phyloP scores from a whole-genome alignment of 2,329 filamentous ascomycete species.

The Neonectria hederae region DNA sequence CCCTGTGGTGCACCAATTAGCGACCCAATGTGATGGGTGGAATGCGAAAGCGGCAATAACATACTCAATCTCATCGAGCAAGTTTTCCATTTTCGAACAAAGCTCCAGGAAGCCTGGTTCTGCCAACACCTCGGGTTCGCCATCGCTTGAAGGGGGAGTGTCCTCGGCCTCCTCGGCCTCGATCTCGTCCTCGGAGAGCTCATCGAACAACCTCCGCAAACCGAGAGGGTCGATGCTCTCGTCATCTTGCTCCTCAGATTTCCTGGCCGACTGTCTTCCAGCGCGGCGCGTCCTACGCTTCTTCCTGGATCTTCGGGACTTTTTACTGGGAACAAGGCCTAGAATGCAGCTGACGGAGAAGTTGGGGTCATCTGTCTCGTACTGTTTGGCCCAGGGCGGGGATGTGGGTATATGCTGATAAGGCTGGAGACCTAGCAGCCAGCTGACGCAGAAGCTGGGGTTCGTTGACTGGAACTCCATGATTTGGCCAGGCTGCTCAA shows the following conservation, averaged over 20 bases:
- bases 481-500: conserved; percentile 36
- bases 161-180: conserved; percentile 22
- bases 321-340: conserved; percentile 39
- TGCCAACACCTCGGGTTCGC: conserved; percentile 35
- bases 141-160: conserved; percentile 14
- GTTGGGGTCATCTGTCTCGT: conserved; percentile 40
- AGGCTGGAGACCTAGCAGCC: conserved; percentile 42
- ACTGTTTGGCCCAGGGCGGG: conserved; percentile 40
- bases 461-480: conserved; percentile 42
- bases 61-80: conserved; percentile 46
- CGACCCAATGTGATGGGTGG: background rate
- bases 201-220: conserved; percentile 38
- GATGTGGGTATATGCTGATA: conserved; percentile 33
- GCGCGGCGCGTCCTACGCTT: conserved; percentile 32
- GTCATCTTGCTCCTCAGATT: conserved; percentile 12
- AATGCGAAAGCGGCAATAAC: conserved; percentile 1
- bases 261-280: conserved; percentile 19
- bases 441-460: conserved; percentile 43
- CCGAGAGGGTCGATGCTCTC: conserved; percentile 31
- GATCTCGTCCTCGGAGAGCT: conserved; percentile 34
- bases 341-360: conserved; percentile 45
- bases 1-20: conserved; percentile 26
- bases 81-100: conserved; percentile 40
- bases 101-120: conserved; percentile 42
- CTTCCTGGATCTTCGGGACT: conserved; percentile 33